phyloP scores from a whole-genome alignment of 768 basidiomycete genomes.

The Leccinellum albellum region DNA sequence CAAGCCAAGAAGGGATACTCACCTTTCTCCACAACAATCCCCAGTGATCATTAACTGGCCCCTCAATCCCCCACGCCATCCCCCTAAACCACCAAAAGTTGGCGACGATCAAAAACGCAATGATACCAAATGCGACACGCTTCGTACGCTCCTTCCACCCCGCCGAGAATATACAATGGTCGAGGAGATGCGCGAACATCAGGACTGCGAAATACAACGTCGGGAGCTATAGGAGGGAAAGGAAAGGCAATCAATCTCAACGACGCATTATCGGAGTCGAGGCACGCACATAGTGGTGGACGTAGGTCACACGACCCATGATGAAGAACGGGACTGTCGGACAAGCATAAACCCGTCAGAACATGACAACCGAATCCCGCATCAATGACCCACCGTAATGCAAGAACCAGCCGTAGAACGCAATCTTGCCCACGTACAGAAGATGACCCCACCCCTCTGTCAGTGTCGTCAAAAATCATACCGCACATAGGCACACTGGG shows the following conservation, averaged over 20 bases:
- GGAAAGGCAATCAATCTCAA: neutral
- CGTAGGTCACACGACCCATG: constrained; percentile 96
- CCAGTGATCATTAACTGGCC: constrained; percentile 75
- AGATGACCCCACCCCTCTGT: constrained; percentile 92
- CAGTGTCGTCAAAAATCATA: neutral
- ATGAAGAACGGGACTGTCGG: constrained; percentile 86
- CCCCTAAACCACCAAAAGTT: constrained; percentile 95
- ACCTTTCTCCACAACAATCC: constrained; percentile 77
- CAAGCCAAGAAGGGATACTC: constrained; percentile 13
- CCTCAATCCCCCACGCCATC: constrained; percentile 88
- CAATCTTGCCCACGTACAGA: constrained; percentile 87
- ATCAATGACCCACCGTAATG: constrained; percentile 67
- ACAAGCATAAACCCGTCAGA: neutral
- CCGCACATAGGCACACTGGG: neutral
- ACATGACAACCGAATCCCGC: neutral
- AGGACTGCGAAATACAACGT: constrained; percentile 96
- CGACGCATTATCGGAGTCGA: neutral
- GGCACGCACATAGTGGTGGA: constrained; percentile 87
- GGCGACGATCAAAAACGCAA: constrained; percentile 56
- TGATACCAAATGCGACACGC: constrained; percentile 62
- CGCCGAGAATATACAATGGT: constrained; percentile 89
- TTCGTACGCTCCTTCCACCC: constrained; percentile 64
- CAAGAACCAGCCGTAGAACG: constrained; percentile 86
- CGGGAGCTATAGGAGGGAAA: constrained; percentile 57
- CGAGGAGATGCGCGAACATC: constrained; percentile 85